phyloP scores from a whole-genome alignment of 306 rosid genomes.

The Amphicarpaea edgeworthii region DNA sequence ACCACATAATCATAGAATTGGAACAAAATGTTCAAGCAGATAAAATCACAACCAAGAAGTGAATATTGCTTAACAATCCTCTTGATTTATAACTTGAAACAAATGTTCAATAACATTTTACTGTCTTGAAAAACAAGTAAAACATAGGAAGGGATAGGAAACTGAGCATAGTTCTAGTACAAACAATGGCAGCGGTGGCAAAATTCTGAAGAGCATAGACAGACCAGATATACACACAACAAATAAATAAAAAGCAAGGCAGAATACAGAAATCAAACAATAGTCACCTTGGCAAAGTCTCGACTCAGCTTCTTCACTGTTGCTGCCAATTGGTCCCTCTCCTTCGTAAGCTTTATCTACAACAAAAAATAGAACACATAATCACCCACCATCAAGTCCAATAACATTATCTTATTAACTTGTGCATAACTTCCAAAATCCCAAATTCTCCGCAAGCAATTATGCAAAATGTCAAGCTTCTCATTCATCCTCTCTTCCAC shows the following conservation, averaged over 20 bases:
- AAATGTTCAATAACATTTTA: not conserved
- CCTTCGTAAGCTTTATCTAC: constrained; percentile 71
- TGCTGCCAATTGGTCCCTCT: constrained; percentile 76
- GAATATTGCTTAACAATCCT: constrained; percentile 4
- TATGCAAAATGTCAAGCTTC: not conserved
- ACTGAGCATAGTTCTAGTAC: too few species aligned
- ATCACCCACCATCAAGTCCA: constrained; percentile 9
- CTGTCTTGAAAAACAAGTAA: not conserved
- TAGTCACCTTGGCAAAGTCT: constrained; percentile 75
- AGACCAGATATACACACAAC: not conserved
- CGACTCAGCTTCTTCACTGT: constrained; percentile 80
- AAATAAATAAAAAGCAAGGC: constrained; percentile 23
- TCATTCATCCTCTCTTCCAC: constrained; percentile 10
- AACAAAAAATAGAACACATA: constrained; percentile 39
- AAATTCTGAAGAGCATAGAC: not conserved
- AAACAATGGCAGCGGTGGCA: too few species aligned
- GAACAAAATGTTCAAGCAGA: constrained; percentile 10
- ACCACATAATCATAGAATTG: constrained; percentile 19
- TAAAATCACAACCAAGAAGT: constrained; percentile 9
- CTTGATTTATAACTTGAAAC: not conserved
- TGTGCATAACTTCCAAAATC: not conserved
- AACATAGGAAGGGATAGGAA: constrained; percentile 2
- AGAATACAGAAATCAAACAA: constrained; percentile 17
- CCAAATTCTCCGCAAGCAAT: not conserved
- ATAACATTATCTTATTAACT: constrained; percentile 9